phyloP scores from a whole-genome alignment of 805 yeast species.

The Zygosaccharomyces bailii region DNA sequence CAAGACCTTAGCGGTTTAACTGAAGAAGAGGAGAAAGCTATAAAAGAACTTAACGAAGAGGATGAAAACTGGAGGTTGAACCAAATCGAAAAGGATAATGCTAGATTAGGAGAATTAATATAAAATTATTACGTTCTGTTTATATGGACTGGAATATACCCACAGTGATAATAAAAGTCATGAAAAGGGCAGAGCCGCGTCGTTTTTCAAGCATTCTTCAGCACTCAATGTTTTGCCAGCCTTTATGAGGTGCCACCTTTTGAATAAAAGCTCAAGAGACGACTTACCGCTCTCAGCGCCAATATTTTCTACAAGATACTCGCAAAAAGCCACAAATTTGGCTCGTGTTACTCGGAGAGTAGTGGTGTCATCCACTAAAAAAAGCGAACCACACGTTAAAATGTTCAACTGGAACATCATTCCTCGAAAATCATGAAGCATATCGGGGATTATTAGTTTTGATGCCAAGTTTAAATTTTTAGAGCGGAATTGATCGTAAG shows the following conservation, averaged over 20 bases:
- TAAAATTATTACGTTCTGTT: too few relatives aligned
- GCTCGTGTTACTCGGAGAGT: conserved; percentile 10
- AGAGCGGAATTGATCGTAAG: conserved; percentile 7
- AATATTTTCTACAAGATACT: conserved; percentile 10
- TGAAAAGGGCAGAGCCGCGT: conserved; percentile 11
- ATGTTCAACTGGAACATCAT: conserved; percentile 17
- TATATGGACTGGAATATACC: too few relatives aligned
- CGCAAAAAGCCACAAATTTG: conserved; percentile 13
- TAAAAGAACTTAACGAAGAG: conserved; percentile 36
- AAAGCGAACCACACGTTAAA: conserved; percentile 10
- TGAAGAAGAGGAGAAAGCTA: conserved; percentile 41
- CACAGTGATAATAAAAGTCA: conserved; percentile 1
- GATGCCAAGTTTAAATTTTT: conserved; percentile 6
- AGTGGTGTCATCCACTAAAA: conserved; percentile 3
- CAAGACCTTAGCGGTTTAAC: conserved; percentile 42
- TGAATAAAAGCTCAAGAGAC: conserved; percentile 10
- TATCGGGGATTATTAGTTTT: conserved; percentile 8
- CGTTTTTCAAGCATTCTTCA: conserved; percentile 1
- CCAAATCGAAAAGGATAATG: conserved; percentile 40
- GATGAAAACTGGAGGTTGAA: conserved; percentile 36
- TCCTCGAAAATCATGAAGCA: conserved; percentile 13
- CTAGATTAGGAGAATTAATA: conserved; percentile 36
- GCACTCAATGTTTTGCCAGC: neutral
- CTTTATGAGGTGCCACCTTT: conserved; percentile 11
- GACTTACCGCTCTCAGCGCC: conserved; percentile 19